Conservation (phyloP, 108 stramenopile species). For the Skeletonema costatum region DNA sequence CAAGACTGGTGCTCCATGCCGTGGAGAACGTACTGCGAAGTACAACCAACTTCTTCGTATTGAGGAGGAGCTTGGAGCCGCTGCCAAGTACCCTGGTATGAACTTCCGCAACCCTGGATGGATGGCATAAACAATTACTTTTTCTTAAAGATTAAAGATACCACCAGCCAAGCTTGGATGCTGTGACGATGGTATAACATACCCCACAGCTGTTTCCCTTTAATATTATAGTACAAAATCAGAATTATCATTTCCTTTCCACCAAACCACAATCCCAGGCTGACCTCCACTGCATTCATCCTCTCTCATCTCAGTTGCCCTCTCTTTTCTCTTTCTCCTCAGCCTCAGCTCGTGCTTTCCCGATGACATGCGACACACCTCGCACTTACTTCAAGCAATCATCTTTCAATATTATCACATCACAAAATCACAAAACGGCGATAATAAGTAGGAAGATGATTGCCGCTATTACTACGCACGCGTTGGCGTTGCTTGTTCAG, state of each 20-base stretch:
- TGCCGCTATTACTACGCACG: neutral
- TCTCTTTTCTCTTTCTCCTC: no score
- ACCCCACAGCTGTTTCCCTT: neutral
- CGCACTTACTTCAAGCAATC: no score
- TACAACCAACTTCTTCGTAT: constrained; percentile 96
- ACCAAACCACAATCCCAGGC: neutral
- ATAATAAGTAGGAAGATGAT: neutral
- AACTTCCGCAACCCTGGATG: constrained; percentile 88
- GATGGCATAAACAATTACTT: constrained; percentile 72
- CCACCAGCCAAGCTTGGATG: neutral
- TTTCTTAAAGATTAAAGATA: neutral
- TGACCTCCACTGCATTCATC: no score
- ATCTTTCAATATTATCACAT: no score
- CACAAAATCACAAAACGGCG: neutral
- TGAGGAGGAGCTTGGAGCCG: constrained; percentile 73
- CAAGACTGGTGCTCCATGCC: constrained; percentile 99
- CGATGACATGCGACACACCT: no score
- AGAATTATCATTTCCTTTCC: neutral
- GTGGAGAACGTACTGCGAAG: constrained; percentile 98
- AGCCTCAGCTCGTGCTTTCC: no score
- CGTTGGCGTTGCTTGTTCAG: neutral
- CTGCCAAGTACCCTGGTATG: constrained; percentile 81
- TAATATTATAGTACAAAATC: neutral
- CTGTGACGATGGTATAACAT: neutral
- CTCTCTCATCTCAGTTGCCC: no score